These are phyloP conservation scores for Fusarium sp. DNA, from an alignment of 2,329 filamentous ascomycete species.

Conservation along the genomic window DNA sequence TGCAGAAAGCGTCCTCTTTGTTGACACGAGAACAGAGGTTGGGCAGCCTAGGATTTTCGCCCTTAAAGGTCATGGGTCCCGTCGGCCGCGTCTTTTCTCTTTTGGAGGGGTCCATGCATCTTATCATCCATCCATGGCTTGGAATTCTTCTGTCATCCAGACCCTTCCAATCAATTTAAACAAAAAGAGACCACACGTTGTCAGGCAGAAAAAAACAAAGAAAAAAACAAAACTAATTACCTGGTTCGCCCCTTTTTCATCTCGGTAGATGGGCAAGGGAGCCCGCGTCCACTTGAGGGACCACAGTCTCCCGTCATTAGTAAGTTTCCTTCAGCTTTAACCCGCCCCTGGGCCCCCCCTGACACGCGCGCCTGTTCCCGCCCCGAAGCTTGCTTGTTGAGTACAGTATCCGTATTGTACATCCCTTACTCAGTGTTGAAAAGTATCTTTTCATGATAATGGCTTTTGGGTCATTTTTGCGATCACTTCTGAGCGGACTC, in stretches of 20 bases:
- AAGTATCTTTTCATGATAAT: constrained; percentile 7
- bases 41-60: neutral
- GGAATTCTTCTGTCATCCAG: neutral
- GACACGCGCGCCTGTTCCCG: neutral
- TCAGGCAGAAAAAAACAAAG: neutral
- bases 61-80: neutral
- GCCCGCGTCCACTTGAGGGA: neutral
- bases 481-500: constrained; percentile 14
- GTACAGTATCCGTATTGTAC: neutral
- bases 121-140: neutral
- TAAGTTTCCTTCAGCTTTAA: constrained; percentile 1
- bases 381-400: neutral
- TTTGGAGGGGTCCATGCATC: neutral
- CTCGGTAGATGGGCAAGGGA: neutral
- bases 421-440: neutral
- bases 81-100: neutral
- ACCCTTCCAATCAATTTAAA: neutral
- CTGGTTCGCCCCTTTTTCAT: neutral
- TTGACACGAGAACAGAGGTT: neutral
- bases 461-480: constrained; percentile 25
- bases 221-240: neutral
- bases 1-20: neutral
- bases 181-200: neutral
- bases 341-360: neutral
- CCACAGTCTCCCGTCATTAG: neutral